These are phyloP conservation scores for Aspergillus pseudoviridinutans DNA, from an alignment of 2,329 filamentous ascomycete species.

Conservation along the genomic window DNA sequence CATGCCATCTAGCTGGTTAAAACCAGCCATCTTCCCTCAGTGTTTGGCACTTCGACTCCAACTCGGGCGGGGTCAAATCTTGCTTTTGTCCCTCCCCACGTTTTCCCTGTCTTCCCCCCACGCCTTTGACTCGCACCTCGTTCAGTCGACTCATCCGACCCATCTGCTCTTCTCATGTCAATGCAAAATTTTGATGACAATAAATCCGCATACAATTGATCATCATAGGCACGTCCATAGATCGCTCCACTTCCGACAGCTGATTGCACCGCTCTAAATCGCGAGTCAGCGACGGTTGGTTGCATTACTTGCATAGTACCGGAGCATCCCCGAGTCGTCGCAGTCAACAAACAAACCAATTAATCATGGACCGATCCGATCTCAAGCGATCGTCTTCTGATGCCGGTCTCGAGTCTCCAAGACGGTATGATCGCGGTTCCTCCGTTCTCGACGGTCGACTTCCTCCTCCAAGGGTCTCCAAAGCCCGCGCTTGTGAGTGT, in stretches of 20 bases:
- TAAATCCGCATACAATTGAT: neutral
- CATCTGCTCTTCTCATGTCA: neutral
- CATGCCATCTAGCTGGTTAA: neutral
- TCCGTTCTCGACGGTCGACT: constrained; percentile 18
- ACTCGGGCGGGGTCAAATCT: neutral
- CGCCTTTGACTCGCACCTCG: neutral
- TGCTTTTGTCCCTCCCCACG: neutral
- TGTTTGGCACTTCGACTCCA: neutral
- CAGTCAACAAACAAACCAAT: constrained; percentile 3
- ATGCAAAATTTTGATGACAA: neutral
- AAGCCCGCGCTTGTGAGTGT: constrained; percentile 40
- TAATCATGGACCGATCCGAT: constrained; percentile 11
- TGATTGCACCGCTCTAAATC: constrained; percentile 2
- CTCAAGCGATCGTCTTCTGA: constrained; percentile 36
- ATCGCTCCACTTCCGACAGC: constrained; percentile 4
- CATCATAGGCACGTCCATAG: neutral
- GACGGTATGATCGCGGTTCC: constrained; percentile 20
- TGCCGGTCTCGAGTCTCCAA: constrained; percentile 30
- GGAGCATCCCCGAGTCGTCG: constrained; percentile 22
- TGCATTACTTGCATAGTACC: constrained; percentile 14
- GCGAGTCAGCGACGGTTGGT: constrained; percentile 8
- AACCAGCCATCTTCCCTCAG: neutral
- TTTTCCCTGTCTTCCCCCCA: neutral
- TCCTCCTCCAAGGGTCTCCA: constrained; percentile 34
- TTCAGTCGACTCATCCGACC: neutral